Evolutionary conservation across 345 rosid species (phyloP).

Genomic region (Lenwebbia sp.): DNA sequence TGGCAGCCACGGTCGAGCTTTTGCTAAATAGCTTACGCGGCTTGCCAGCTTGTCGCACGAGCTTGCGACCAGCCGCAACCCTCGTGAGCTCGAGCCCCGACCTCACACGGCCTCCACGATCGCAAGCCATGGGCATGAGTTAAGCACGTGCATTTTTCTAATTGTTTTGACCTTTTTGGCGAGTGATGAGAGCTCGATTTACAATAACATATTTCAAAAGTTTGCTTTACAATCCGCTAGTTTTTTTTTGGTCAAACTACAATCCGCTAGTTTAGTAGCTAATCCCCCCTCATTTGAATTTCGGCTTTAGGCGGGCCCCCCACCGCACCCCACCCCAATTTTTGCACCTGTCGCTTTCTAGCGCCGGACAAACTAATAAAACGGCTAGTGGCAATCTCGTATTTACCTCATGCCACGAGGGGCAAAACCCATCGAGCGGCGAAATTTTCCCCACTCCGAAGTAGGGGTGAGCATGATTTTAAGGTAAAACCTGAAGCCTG

Average conservation of each 20-base stretch:
- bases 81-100: background rate
- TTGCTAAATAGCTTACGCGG: background rate
- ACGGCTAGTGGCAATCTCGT: background rate
- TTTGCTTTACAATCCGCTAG: too few species aligned
- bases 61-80: background rate
- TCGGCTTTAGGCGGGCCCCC: too few species aligned
- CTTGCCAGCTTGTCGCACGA: accelerated
- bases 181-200: background rate
- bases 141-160: background rate
- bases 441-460: too few species aligned
- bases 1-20: background rate
- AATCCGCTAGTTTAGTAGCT: too few species aligned
- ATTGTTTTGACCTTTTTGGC: background rate
- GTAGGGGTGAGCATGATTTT: too few species aligned
- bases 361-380: background rate
- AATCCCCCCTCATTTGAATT: too few species aligned
- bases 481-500: too few species aligned
- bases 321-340: too few species aligned
- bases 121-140: background rate
- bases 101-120: background rate
- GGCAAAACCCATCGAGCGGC: too few species aligned
- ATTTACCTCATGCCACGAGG: too few species aligned
- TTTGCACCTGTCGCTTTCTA: background rate
- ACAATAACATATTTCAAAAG: too few species aligned
- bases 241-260: too few species aligned